Base-by-base conservation (phyloP, 1,284 basidiomycete species). In the Leccinum fuscescens region DNA sequence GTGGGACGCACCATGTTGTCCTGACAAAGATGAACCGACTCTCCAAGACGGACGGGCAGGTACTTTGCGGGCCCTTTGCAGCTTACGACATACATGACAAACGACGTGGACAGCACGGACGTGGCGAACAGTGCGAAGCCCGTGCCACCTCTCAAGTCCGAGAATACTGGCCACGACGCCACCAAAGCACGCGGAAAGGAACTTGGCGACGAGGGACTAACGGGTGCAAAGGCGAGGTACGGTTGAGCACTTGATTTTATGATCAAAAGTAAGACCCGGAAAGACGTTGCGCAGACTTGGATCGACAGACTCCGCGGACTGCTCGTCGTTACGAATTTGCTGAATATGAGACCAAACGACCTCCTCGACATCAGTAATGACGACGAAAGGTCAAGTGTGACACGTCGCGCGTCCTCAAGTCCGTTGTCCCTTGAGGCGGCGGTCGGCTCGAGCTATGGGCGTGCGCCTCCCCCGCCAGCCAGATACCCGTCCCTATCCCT, bases 91-190 rank as follows among this genome's bases (percentile, higher is more conserved):
- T 84, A 85, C 50, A 93, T 80, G 62, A 83, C 82, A 3, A 82
- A 73, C 29, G 90, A 83, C 3, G 89, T 89, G 44, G 88, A 77
- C 52, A 90, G 71, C 4, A 86, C 88, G 1, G 91, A 84, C 17
- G 77, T 67, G 61, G 88, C 73, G 79, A 94, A 94, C 64, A 95
- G 78, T 31, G 83, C 81, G 73, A 96, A 95, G 33, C 94, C 33
- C 94, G 51, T 80, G 76, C 78, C 84, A 85, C 76, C 93, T 94
- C 68, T 92, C 86, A 33, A 96, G 82, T 20, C 94, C 94, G 3
- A 96, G 84, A 60, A 94, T 85, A 27, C 94, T 94, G 2, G 93
- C 90, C 2, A 87, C 86, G 1, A 92, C 88, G 46, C 94, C 94
- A 15, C 92, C 83, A 71, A 94, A 89, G 76, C 88, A 92, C 3